A percentile compares a stretch with the other conserved stretches of the same genome.
Evolutionary conservation across 2,329 filamentous ascomycete genomes (phyloP).

Genomic region (Lachnellula occidentalis): DNA sequence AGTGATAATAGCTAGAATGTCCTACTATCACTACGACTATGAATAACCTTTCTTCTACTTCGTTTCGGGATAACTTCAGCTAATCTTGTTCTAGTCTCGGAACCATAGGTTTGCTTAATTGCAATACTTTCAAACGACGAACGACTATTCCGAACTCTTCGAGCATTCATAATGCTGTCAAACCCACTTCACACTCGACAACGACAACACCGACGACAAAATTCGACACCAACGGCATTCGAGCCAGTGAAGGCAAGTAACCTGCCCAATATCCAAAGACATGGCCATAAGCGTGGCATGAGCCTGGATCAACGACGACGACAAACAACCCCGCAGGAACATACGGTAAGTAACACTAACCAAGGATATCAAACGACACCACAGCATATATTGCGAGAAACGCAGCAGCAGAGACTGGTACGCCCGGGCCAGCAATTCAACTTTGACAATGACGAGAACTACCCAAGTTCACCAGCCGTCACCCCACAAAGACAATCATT

Average conservation of each 20-base stretch:
- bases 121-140: conserved; percentile 45
- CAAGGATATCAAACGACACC: conserved; percentile 45
- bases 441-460: conserved; percentile 44
- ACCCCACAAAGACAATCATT: conserved; percentile 51
- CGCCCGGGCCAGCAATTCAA: conserved; percentile 58
- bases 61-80: not conserved
- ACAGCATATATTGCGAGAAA: conserved; percentile 83
- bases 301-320: conserved; percentile 71
- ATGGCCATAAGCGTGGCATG: conserved; percentile 72
- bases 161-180: conserved; percentile 71
- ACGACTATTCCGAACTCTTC: conserved; percentile 62
- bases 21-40: too few relatives aligned
- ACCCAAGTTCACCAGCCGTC: conserved; percentile 50
- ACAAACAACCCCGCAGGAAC: conserved; percentile 39
- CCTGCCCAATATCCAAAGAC: conserved; percentile 53
- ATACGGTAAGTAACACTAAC: conserved; percentile 51
- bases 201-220: conserved; percentile 78
- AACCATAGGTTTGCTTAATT: conserved; percentile 45
- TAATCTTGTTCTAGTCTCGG: conserved; percentile 36
- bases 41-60: too few relatives aligned
- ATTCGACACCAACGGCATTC: conserved; percentile 75
- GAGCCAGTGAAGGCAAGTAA: conserved; percentile 66
- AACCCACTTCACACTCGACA: conserved; percentile 69
- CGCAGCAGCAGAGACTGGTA: conserved; percentile 81
- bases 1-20: too few relatives aligned